phyloP scores from a whole-genome alignment of 2,329 filamentous ascomycete genomes.

The Mollisiaceae sp. region DNA sequence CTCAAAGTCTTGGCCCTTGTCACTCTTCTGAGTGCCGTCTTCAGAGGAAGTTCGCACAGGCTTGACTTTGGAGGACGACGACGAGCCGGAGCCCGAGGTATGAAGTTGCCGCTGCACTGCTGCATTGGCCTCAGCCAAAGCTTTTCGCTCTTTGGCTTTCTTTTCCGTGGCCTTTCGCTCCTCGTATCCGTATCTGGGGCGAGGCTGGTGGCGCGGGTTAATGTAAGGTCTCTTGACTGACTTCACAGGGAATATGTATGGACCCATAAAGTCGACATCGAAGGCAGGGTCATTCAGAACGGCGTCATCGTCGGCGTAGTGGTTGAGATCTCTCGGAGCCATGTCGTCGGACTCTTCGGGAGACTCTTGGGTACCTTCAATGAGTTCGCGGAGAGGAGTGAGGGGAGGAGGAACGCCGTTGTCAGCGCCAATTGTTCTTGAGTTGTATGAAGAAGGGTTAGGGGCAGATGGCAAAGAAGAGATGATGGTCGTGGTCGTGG shows the following conservation, averaged over 20 bases:
- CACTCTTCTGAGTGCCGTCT: slow-evolving; percentile 57
- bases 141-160: no score
- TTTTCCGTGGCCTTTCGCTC: slow-evolving; percentile 15
- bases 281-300: slow-evolving; percentile 9
- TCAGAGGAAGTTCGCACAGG: slow-evolving; percentile 63
- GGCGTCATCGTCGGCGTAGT: slow-evolving; percentile 17
- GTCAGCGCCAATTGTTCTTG: slow-evolving; percentile 22
- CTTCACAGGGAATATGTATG: background rate
- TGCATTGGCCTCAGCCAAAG: slow-evolving; percentile 13
- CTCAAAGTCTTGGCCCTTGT: slow-evolving; percentile 74
- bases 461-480: background rate
- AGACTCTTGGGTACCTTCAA: slow-evolving; percentile 39
- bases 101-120: slow-evolving; percentile 39
- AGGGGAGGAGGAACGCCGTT: slow-evolving; percentile 40
- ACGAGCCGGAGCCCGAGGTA: slow-evolving; percentile 58
- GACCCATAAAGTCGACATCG: no score
- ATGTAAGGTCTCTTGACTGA: background rate
- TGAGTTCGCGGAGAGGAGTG: slow-evolving; percentile 43
- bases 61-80: slow-evolving; percentile 53
- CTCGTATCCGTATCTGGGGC: slow-evolving; percentile 16
- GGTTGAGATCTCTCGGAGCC: background rate
- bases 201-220: slow-evolving; percentile 22
- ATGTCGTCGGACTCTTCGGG: slow-evolving; percentile 37
- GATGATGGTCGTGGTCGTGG: no score
- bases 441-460: background rate